Evolutionary conservation across 2,329 filamentous ascomycete species (phyloP), one percentile per base, ranked within the genome.

Genomic region (Trichoderma brevicompactum): DNA sequence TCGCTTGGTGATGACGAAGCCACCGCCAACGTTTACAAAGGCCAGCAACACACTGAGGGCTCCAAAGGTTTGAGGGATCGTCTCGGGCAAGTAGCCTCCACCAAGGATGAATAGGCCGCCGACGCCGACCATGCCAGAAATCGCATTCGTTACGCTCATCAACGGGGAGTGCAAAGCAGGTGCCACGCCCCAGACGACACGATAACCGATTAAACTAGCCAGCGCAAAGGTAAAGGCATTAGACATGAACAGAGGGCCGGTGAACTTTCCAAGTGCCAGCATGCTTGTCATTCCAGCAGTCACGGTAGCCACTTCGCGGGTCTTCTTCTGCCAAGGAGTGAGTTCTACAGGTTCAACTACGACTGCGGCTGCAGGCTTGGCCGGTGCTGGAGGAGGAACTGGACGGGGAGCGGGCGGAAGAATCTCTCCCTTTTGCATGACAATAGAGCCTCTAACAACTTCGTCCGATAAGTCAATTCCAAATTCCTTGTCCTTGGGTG

Each of bases 121-220:
- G 67, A 97, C 84, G 65, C 92, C 93, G 36, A 96, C 93, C 90
- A 97, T 92, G 77, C 90, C 92, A 38, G 92, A 95, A 71, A 96
- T 96, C 34, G 93, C 93, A 75, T 97, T 96, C 7, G 93, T 96
- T 41, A 96, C 92, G 70, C 90, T 94, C 93, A 97, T 96, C 5
- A 97, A 80, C 1, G 92, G 93, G 2, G 91, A 94, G 76, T 96
- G 93, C 5, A 97, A 82, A 41, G 92, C 92, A 7, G 92, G 92
- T 0, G 83, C 81, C 12, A 96, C 92, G 61, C 92, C 92, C 92
- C 92, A 96, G 28, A 96, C 91, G 6, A 92, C 92, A 55, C 92
- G 87, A 73, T 97, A 96, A 7, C 92, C 93, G 68, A 96, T 92
- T 34, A 97, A 80, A 71, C 92, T 91, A 54, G 93, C 92, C 52